Conservation (phyloP, 2,329 filamentous ascomycete species). For the Colletotrichum cereale region DNA sequence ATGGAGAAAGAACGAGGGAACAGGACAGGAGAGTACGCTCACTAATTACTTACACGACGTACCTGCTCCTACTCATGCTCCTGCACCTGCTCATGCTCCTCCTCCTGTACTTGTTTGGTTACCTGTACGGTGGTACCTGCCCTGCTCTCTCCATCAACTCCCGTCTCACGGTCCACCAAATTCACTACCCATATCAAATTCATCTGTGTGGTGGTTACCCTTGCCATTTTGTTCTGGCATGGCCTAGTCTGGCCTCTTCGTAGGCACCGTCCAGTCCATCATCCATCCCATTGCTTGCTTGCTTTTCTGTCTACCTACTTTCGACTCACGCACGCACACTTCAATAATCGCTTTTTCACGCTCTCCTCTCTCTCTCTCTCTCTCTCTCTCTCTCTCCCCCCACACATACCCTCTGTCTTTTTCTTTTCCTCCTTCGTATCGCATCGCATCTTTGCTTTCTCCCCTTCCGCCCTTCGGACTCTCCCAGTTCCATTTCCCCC, state of each 20-base stretch:
- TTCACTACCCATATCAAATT: constrained; percentile 5
- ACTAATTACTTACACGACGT: neutral
- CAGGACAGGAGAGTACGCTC: neutral
- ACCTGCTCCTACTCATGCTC: neutral
- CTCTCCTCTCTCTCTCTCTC: constrained; percentile 3
- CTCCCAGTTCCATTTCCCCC: constrained; percentile 17
- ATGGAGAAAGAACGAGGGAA: constrained; percentile 17
- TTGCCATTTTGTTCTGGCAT: neutral
- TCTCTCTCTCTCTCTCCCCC: neutral
- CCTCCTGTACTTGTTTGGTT: neutral
- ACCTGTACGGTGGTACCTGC: neutral
- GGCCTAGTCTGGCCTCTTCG: neutral
- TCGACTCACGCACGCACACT: neutral
- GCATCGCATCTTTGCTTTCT: constrained; percentile 4
- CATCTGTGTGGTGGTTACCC: neutral
- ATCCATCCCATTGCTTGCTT: constrained; percentile 13
- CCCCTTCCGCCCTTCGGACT: neutral
- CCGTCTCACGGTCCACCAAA: constrained; percentile 20
- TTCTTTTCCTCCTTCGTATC: neutral
- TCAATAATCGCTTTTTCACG: too few relatives aligned
- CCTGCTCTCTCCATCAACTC: constrained; percentile 9
- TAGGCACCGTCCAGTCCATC: neutral
- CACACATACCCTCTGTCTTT: constrained; percentile 3
- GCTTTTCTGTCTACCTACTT: constrained; percentile 3
- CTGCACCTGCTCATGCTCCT: too few relatives aligned